Percentiles rank a stretch among this genome's conserved stretches.
phyloP scores from a whole-genome alignment of 805 yeast species.

The Candida cerambycidarum region DNA sequence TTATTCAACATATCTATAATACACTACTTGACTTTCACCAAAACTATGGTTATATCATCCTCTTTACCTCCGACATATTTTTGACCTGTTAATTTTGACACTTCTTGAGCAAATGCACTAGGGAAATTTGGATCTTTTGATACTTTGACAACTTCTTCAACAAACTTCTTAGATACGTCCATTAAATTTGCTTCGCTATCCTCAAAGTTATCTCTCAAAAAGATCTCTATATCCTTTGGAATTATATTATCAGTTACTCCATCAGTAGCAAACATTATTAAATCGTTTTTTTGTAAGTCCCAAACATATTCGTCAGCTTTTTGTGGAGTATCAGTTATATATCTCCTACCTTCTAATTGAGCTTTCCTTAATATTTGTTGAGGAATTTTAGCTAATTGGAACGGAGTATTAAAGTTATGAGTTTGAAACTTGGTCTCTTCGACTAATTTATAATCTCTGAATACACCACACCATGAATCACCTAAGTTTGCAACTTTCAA shows the following conservation, averaged over 20 bases:
- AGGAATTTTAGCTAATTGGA: constrained; percentile 85
- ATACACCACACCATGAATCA: constrained; percentile 91
- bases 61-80: constrained; percentile 88
- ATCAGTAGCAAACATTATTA: constrained; percentile 86
- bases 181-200: constrained; percentile 37
- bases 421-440: constrained; percentile 74
- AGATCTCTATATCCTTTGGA: constrained; percentile 67
- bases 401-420: constrained; percentile 89
- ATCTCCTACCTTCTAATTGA: constrained; percentile 54
- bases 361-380: constrained; percentile 53
- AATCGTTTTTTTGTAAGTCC: constrained; percentile 67
- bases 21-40: constrained; percentile 54
- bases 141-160: constrained; percentile 61
- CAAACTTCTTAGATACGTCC: constrained; percentile 54
- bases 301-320: constrained; percentile 68
- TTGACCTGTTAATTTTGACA: constrained; percentile 63
- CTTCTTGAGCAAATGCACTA: constrained; percentile 82
- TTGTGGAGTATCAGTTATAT: constrained; percentile 68
- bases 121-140: constrained; percentile 74
- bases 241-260: constrained; percentile 88
- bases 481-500: constrained; percentile 80
- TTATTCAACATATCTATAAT: not conserved
- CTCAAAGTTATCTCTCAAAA: constrained; percentile 55
- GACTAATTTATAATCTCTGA: constrained; percentile 62
- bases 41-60: constrained; percentile 86